Base-by-base conservation (phyloP, 2,329 filamentous ascomycete genomes). In the Aspergillus flavus region DNA sequence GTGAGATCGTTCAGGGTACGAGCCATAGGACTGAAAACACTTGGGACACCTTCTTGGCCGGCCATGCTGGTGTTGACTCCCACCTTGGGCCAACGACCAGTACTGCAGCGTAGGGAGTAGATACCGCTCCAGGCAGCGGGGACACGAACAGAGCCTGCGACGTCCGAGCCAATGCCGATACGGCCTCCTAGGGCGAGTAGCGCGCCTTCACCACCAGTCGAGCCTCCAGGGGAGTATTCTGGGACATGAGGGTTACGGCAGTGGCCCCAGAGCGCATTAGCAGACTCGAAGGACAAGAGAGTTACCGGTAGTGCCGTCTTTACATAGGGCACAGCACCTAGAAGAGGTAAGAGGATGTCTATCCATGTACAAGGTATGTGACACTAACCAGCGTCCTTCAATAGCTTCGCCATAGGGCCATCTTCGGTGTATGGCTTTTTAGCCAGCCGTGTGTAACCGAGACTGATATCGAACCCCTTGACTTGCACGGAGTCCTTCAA, bases 231-330 rank as follows among this genome's bases (percentile, higher is more conserved):
- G 0, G 91, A 93, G 80, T 96, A 97, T 45, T 86, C 87, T n/a
- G 80, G 79, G 73, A 93, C 93, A 78, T 96, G 92, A 0, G 94
- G 93, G 74, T 97, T 97, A 19, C 85, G 89, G 68, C 86, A 89
- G 36, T 88, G 86, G 10, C 94, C 94, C 92, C 94, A 98, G 23
- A 97, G 82, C 64, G 88, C 86, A 70, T 89, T 90, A 58, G 87
- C 87, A 19, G 91, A 93, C 77, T 96, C 93, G 71, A 96, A 96
- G 62, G 90, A 93, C 46, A 96, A 84, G 1, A 97, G 85, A 0
- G 93, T 96, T 61, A 94, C 91, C 6, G 94, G 94, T 2, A 96
- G 76, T 66, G 95, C 95, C 0, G 94, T 97, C 83, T 97, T 98
- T 67, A 94, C 92, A 74, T 96, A 97, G 0, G 94, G 94, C 2